Evolutionary conservation across 768 basidiomycete species (phyloP), one percentile per base, ranked within the genome.

Genomic region (Suillus americanus): DNA sequence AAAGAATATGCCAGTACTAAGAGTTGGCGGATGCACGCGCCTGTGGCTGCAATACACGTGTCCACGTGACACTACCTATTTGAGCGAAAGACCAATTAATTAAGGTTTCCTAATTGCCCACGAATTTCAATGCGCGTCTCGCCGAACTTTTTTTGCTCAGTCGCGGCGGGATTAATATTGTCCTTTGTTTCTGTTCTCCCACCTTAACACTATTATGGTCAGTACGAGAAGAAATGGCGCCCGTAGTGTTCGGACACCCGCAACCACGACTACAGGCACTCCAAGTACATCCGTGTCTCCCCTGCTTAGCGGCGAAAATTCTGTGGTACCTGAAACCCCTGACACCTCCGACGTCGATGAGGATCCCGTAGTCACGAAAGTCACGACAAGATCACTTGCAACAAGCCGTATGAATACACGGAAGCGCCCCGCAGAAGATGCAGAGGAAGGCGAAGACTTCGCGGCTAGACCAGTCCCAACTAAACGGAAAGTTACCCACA

Each of bases 241-340:
- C 14, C 67, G 70, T 16, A 65, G 35, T 20, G 43, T 59, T 5
- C 64, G 53, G 35, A 72, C 75, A 12, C 67, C 76, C 9, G 65
- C 71, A 54, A 74, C 73, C 5, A 65, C 75, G 33, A 64, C 76
- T 12, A 65, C 76, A 48, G 61, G 33, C n/a, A 65, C 81, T 5
- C 75, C 82, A 9, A 78, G 81, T 16, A 78, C 81, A 14, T 77
- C 79, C 46, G 78, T 76, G 37, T 85, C 88, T 14, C 85, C 87
- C 45, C 67, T 83, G 30, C 81, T 86, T 68, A 87, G 84, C 68
- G 76, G 79, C 38, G 73, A 75, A 60, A 75, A 76, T 28, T 85
- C 86, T 38, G 76, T 78, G 48, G 76, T 81, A 70, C 72, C 74
- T 37, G 82, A 81, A 69, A 86, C 86, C 60, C 86, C 88, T 69